A percentile compares a stretch with the other conserved stretches of the same genome.
phyloP scores from a whole-genome alignment of 176 grass and related monocot species.

The Hordeum vulgare region DNA sequence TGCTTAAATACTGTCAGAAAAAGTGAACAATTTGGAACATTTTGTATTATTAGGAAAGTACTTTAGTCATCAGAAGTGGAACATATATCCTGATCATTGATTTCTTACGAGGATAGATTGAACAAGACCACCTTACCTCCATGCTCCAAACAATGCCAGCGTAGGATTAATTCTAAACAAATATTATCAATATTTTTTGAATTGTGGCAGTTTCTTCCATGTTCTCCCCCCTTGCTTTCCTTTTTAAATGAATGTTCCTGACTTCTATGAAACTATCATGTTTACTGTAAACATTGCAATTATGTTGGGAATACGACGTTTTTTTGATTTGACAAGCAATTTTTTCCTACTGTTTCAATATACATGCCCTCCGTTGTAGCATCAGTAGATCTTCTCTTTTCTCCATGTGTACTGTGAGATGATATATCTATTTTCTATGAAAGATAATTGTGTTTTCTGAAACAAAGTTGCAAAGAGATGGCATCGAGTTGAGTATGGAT shows the following conservation, averaged over 20 bases:
- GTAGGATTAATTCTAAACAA: background rate
- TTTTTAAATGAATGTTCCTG: background rate
- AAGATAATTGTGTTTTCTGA: slow-evolving; percentile 73
- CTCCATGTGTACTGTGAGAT: background rate
- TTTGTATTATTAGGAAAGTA: too few relatives aligned
- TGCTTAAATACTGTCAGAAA: background rate
- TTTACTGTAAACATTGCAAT: background rate
- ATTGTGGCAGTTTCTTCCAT: background rate
- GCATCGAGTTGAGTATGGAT: slow-evolving; percentile 73
- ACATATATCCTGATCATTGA: too few relatives aligned
- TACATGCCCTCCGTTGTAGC: too few relatives aligned
- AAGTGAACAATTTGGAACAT: too few relatives aligned
- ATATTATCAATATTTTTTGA: background rate
- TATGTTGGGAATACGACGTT: background rate
- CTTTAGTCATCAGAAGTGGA: too few relatives aligned
- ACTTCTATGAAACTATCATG: background rate
- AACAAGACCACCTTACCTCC: too few relatives aligned
- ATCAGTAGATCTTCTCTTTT: background rate
- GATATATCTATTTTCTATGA: slow-evolving; percentile 6
- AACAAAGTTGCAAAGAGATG: slow-evolving; percentile 79
- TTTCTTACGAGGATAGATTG: too few relatives aligned
- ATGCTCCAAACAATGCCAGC: background rate
- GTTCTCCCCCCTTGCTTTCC: background rate
- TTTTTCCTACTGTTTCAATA: too few relatives aligned
- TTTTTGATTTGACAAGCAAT: background rate